Base-by-base conservation (phyloP, 257 asterid genomes). In the Forsythia suspensa region DNA sequence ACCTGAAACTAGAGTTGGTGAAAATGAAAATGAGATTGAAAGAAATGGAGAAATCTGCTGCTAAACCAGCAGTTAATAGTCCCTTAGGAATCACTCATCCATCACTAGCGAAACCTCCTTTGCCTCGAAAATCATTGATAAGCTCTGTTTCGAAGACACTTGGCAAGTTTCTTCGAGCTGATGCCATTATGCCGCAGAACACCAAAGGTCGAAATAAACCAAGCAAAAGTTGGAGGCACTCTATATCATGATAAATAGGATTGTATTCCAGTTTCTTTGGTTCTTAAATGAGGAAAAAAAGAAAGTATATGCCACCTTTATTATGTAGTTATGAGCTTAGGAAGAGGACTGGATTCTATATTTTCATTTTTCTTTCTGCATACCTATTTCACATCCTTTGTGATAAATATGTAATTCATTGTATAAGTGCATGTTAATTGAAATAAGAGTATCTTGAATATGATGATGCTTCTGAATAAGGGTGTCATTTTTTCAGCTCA, bases 121-220 rank as follows among this genome's bases (percentile, higher is more conserved):
- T 89, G 86, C 96, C 94, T 18, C 79, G 87, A 71, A 90, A 88
- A 74, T 94, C 98, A 3, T 89, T 94, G 85, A 85, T 92, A 2
- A 84, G 93, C 85, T 85, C 97, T 0, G 90, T 92, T 16, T 87
- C 91, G 0, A 91, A 82, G 83, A 92, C 80, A 44, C 86, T 94
- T 2, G 95, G 96, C 2, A 87, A 70, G 80, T 83, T 94, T 37
- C 79, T 87, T 4, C 75, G 91, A 71, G 84, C 87, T 0, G 96
- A 88, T 52, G 96, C 89, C n/a, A 40, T 83, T 37, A 0, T 79
- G 6, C 76, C 85, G 67, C 85, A 73, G 51, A 84, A 79, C 39
- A 16, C 86, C 3, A 90, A 83, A 81, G 88, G 72, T 18, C 83
- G 90, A 59, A 89, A 84, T 65, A 89, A 85, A 24, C 90, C 97